Conservation (phyloP, 1,284 basidiomycete genomes). For the Microstroma glucosiphilum region DNA sequence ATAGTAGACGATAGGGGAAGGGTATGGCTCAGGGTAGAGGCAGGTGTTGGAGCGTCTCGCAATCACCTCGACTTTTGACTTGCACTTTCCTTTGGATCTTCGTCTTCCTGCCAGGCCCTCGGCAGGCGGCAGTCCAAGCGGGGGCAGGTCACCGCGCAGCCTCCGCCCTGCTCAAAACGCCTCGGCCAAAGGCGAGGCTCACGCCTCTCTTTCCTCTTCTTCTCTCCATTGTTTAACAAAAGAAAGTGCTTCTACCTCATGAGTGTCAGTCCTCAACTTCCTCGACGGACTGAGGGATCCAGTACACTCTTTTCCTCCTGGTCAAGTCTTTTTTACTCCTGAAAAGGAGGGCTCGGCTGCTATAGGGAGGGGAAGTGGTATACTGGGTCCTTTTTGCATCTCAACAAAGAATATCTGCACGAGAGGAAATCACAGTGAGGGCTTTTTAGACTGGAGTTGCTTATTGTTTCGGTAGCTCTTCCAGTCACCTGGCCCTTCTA, state of each 20-base stretch:
- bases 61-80: neutral
- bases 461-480: neutral
- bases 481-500: constrained; percentile 6
- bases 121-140: neutral
- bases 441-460: constrained; percentile 4
- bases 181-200: neutral
- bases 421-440: neutral
- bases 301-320: neutral
- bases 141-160: neutral
- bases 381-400: neutral
- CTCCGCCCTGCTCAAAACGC: neutral
- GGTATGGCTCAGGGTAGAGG: neutral
- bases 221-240: constrained; percentile 7
- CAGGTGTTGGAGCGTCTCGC: neutral
- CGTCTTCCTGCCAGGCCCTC: neutral
- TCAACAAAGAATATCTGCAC: constrained; percentile 7
- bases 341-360: neutral
- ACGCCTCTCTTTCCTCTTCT: constrained; percentile 1
- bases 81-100: neutral
- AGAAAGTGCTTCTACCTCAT: constrained; percentile 6
- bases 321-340: neutral
- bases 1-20: neutral
- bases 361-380: no score
- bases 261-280: constrained; percentile 6
- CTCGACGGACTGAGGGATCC: neutral